These are phyloP conservation scores for Pleurozium schreberi DNA, from an alignment of 225 moss, liverwort and hornwort species.

Conservation along the genomic window DNA sequence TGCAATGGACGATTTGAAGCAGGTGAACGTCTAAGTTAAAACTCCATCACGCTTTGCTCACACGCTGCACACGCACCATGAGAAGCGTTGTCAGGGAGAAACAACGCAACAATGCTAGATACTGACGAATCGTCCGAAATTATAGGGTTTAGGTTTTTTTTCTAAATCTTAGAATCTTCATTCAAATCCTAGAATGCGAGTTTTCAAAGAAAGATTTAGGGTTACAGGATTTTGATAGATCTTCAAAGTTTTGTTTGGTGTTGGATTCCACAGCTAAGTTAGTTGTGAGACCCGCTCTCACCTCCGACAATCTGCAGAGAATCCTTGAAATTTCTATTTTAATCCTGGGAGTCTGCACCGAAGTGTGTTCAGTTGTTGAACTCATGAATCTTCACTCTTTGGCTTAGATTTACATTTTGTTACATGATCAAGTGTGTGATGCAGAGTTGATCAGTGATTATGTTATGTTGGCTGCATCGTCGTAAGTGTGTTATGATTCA, in stretches of 20 bases:
- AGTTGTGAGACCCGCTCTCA: not conserved
- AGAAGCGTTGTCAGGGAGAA: not conserved
- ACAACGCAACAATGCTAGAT: not conserved
- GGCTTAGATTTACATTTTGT: not conserved
- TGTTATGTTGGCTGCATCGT: not conserved
- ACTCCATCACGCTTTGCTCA: not conserved
- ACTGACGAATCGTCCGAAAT: not conserved
- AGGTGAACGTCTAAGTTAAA: not conserved
- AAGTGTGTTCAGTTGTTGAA: not conserved
- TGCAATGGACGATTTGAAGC: not conserved
- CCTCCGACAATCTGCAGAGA: not conserved
- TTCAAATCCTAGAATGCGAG: not conserved
- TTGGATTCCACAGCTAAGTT: not conserved
- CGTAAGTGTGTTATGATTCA: not conserved
- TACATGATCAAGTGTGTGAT: not conserved
- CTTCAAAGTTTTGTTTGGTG: not conserved
- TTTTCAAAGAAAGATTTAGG: not conserved
- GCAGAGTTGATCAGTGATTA: not conserved
- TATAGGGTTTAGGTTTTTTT: not conserved
- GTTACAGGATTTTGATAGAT: not conserved
- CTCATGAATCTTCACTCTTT: not conserved
- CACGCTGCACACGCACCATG: not conserved
- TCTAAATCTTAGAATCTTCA: not conserved
- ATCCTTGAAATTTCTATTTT: not conserved
- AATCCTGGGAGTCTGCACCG: not conserved